Percentiles rank a stretch among this genome's conserved stretches.
Conservation (phyloP, 306 rosid genomes). For the Rosa persica region DNA sequence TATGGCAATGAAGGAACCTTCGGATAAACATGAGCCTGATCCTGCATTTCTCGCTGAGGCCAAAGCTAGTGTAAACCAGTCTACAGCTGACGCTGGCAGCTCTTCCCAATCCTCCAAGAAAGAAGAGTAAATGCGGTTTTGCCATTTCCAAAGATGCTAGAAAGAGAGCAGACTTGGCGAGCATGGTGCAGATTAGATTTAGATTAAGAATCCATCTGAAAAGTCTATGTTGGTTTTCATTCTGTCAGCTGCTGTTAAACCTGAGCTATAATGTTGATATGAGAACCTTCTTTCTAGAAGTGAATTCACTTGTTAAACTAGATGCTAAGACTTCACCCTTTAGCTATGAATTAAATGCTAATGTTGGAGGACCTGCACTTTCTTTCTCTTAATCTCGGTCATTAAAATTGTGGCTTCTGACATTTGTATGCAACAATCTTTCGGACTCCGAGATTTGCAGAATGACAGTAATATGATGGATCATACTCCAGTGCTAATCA, state of each 20-base stretch:
- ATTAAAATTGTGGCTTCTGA: not conserved
- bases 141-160: not conserved
- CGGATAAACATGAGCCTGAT: conserved; percentile 72
- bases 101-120: conserved; percentile 57
- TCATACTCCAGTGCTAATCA: not conserved
- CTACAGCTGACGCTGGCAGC: conserved; percentile 34
- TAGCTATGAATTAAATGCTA: not conserved
- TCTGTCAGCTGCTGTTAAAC: not conserved
- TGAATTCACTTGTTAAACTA: not conserved
- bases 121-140: conserved; percentile 44
- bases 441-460: not conserved
- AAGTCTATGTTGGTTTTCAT: not conserved
- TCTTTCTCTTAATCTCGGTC: not conserved
- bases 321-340: not conserved
- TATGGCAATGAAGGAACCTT: conserved; percentile 88
- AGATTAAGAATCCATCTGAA: not conserved
- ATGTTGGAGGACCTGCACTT: not conserved
- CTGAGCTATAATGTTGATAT: not conserved
- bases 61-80: conserved; percentile 67
- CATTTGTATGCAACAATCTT: not conserved
- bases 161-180: not conserved
- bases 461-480: not conserved
- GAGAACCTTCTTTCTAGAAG: not conserved
- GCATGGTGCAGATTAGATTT: not conserved
- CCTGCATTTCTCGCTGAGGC: conserved; percentile 78